A percentile compares a stretch with the other conserved stretches of the same genome.
These are phyloP conservation scores for Phialophora expanda DNA, from an alignment of 2,329 filamentous ascomycete genomes.

Conservation along the genomic window DNA sequence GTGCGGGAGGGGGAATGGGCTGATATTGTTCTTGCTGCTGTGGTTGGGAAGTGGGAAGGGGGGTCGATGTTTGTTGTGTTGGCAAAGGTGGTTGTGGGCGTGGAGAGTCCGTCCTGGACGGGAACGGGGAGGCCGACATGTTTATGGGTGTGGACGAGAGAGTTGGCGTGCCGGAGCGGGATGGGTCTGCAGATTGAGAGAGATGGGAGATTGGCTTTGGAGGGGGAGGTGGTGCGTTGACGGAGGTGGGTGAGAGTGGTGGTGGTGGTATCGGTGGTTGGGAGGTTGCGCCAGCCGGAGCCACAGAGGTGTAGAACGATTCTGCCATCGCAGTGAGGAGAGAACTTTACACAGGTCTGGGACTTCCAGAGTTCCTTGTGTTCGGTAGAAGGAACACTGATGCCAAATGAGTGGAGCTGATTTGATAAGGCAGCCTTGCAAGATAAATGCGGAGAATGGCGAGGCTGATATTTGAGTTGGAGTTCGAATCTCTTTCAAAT, in stretches of 20 bases:
- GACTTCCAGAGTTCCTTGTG: neutral
- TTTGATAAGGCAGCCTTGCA: constrained; percentile 28
- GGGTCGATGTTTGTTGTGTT: constrained; percentile 41
- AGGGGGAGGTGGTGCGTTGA: constrained; percentile 30
- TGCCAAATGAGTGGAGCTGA: neutral
- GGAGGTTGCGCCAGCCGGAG: constrained; percentile 8
- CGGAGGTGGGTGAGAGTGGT: constrained; percentile 24
- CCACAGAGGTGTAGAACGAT: constrained; percentile 32
- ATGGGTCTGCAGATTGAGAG: constrained; percentile 26
- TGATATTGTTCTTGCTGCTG: constrained; percentile 35
- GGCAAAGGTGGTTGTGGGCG: constrained; percentile 46
- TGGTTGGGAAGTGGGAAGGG: constrained; percentile 40
- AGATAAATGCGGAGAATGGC: constrained; percentile 25
- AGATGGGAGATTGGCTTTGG: constrained; percentile 34
- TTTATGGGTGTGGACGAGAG: constrained; percentile 17
- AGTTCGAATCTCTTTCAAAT: neutral
- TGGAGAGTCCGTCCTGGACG: constrained; percentile 25
- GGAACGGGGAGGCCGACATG: constrained; percentile 51
- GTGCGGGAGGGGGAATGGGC: constrained; percentile 40
- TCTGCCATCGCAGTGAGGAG: constrained; percentile 26
- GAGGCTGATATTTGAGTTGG: constrained; percentile 16
- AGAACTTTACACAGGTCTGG: neutral
- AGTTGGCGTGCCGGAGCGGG: constrained; percentile 27
- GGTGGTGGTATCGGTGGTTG: constrained; percentile 22
- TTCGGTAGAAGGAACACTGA: neutral